Evolutionary conservation across 352 stramenopile species (phyloP), one percentile per base, ranked within the genome.

Genomic region (Globisporangium nagaii): DNA sequence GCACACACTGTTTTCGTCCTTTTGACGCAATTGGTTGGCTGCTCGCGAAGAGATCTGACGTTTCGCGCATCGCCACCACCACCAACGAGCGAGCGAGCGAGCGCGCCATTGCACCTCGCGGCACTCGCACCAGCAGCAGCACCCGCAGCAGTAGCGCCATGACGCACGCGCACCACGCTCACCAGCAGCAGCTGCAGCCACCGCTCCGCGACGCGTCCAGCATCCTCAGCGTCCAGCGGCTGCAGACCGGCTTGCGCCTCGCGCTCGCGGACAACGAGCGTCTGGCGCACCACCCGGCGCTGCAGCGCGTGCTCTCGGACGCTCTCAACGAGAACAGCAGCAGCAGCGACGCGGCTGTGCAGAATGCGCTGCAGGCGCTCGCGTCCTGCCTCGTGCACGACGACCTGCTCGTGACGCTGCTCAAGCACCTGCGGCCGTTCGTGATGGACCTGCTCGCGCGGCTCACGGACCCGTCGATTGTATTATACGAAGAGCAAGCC

Each of bases 381-480:
- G 76, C 78, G 19, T 58, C 78, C 12, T 85, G 74, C 24, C 62
- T 93, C 20, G 60, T 66, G 30, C 65, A 86, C 39, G 56, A 73
- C 0, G 60, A 77, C n/a, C 60, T 88, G 17, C 65, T 75, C 13
- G 60, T 45, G 40, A 32, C 68, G 8, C 58, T 91, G 17, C 56
- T 91, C 25, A 67, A 78, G 50, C 58, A 90, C 49, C 57, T 95
- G 36, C 73, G 79, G 17, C 73, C 83, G 28, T 95, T 91, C 40
- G 45, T 79, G 22, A 57, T 91, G 48, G 85, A 95, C 37, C 58
- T 93, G 36, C 64, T 88, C 39, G 72, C 71, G 42, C 81, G 79
- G 4, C 60, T 95, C 12, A 66, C 80, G 34, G 73, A 90, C 51
- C 68, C 74, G 11, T 60, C 55, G 3, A 54, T 80, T 15, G 63